A percentile compares a stretch with the other conserved stretches of the same genome.
phyloP scores from a whole-genome alignment of 495 filamentous ascomycete species.

The Annulohypoxylon maeteangense region DNA sequence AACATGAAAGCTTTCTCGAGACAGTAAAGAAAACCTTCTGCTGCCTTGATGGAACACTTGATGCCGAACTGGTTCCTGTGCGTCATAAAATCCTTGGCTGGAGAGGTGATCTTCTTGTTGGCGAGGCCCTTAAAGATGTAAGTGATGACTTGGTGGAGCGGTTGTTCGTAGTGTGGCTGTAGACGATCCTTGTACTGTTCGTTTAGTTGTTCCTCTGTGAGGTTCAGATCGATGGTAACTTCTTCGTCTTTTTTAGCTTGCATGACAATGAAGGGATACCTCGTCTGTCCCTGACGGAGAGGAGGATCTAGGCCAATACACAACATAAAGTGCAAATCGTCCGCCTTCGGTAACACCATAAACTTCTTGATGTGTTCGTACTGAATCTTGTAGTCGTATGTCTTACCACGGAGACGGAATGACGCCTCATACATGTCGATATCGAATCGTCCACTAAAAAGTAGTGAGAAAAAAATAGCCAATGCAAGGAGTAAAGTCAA shows the following conservation, averaged over 20 bases:
- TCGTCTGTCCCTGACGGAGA: slow-evolving; percentile 94
- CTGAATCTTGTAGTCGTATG: slow-evolving; percentile 99
- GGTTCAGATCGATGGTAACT: slow-evolving; percentile 94
- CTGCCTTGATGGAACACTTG: slow-evolving; percentile 99
- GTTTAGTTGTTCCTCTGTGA: slow-evolving; percentile 87
- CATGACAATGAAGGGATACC: slow-evolving; percentile 99
- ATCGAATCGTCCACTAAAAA: slow-evolving; percentile 92
- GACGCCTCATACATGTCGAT: slow-evolving; percentile 99
- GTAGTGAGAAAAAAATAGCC: slow-evolving; percentile 46
- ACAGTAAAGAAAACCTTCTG: slow-evolving; percentile 96
- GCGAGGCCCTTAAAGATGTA: slow-evolving; percentile 94
- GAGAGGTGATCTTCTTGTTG: slow-evolving; percentile 91
- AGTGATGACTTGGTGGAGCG: slow-evolving; percentile 88
- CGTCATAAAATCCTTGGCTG: slow-evolving; percentile 91
- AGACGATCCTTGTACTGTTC: slow-evolving; percentile 91
- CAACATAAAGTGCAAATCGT: slow-evolving; percentile 94
- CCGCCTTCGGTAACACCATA: slow-evolving; percentile 96
- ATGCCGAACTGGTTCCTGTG: slow-evolving; percentile 95
- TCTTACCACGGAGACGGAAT: slow-evolving; percentile 97
- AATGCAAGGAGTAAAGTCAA: not conserved
- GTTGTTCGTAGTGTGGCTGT: slow-evolving; percentile 86
- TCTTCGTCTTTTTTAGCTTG: slow-evolving; percentile 99
- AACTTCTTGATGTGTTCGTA: slow-evolving; percentile 98
- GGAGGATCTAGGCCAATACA: slow-evolving; percentile 96
- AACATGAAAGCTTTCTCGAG: slow-evolving; percentile 99